phyloP scores from a whole-genome alignment of 2,329 filamentous ascomycete genomes.

The Cytospora leucostoma region DNA sequence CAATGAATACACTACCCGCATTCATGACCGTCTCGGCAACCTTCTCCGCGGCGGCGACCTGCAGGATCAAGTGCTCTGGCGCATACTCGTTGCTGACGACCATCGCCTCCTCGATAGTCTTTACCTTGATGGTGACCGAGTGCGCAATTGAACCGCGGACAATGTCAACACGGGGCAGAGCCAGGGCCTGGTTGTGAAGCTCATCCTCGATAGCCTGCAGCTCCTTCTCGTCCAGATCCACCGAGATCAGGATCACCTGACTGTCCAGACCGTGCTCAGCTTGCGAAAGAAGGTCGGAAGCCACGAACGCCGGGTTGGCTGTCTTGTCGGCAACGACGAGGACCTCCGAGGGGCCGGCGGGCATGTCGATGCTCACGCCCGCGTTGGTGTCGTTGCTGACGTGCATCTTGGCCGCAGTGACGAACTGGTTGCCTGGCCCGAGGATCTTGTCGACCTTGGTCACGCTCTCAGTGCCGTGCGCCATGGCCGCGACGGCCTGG shows the following conservation, averaged over 20 bases:
- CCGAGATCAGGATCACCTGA: slow-evolving; percentile 87
- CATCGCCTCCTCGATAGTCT: slow-evolving; percentile 72
- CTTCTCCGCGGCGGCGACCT: slow-evolving; percentile 74
- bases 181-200: slow-evolving; percentile 82
- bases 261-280: slow-evolving; percentile 96
- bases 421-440: slow-evolving; percentile 96
- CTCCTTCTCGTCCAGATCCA: slow-evolving; percentile 73
- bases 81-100: slow-evolving; percentile 89
- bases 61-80: slow-evolving; percentile 93
- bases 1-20: slow-evolving; percentile 93
- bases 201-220: slow-evolving; percentile 87
- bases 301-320: slow-evolving; percentile 91
- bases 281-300: slow-evolving; percentile 90
- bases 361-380: slow-evolving; percentile 96
- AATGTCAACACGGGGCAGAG: slow-evolving; percentile 87
- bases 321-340: slow-evolving; percentile 90
- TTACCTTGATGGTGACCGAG: slow-evolving; percentile 82
- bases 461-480: slow-evolving; percentile 92
- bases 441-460: slow-evolving; percentile 99
- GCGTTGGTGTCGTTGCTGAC: slow-evolving; percentile 97
- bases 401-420: slow-evolving; percentile 97
- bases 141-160: slow-evolving; percentile 88
- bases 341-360: slow-evolving; percentile 92
- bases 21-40: slow-evolving; percentile 82
- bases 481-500: slow-evolving; percentile 94